These are phyloP conservation scores for Salvia sclarea DNA, from an alignment of 305 asterid species.

Conservation along the genomic window DNA sequence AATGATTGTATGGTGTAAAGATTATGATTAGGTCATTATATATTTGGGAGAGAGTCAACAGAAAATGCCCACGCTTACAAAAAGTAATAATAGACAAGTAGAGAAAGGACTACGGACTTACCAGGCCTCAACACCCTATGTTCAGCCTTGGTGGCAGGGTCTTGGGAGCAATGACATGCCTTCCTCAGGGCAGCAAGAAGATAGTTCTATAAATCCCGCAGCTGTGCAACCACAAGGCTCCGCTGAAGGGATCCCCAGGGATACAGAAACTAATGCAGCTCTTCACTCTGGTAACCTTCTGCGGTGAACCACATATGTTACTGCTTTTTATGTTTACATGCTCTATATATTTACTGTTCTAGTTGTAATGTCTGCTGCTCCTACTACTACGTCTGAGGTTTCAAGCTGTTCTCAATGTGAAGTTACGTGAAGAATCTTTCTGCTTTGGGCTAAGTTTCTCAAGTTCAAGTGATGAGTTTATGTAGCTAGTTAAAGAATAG, in stretches of 20 bases:
- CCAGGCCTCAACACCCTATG: constrained; percentile 41
- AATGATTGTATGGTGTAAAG: constrained; percentile 31
- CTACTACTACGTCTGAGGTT: constrained; percentile 5
- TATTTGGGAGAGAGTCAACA: constrained; percentile 37
- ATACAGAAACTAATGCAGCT: constrained; percentile 39
- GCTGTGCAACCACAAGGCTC: constrained; percentile 36
- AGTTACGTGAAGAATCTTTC: constrained; percentile 2
- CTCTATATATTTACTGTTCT: background rate
- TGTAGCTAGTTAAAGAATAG: background rate
- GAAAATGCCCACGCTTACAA: constrained; percentile 68
- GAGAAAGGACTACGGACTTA: constrained; percentile 47
- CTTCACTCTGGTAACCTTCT: constrained; percentile 47
- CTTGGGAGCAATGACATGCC: constrained; percentile 49
- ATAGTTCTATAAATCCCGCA: constrained; percentile 36
- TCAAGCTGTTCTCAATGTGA: background rate
- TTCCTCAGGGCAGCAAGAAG: constrained; percentile 43
- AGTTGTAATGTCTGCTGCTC: background rate
- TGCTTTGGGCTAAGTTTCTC: background rate
- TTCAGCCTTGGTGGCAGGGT: constrained; percentile 78
- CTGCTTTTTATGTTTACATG: background rate
- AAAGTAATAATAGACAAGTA: constrained; percentile 46
- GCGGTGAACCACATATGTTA: constrained; percentile 14
- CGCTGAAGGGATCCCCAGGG: constrained; percentile 42
- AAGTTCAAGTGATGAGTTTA: background rate
- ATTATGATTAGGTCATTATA: constrained; percentile 37